Evolutionary conservation across 1,284 basidiomycete genomes (phyloP).

Genomic region (Ceratobasidium theobromae): DNA sequence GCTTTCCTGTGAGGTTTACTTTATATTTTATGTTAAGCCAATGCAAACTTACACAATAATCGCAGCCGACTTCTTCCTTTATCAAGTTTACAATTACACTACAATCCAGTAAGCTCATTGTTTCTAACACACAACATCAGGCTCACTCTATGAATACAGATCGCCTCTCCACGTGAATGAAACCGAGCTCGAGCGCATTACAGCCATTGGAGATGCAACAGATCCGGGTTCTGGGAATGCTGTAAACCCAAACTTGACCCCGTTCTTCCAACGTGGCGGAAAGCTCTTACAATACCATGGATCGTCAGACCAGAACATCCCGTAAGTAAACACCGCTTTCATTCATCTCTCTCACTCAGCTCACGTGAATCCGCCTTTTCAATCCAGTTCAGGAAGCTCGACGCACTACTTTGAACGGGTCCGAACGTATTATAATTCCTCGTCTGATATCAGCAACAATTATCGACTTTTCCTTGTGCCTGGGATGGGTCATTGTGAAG

Average conservation of each 20-base stretch:
- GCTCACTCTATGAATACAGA: not conserved
- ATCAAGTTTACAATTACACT: not conserved
- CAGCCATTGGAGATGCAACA: not conserved
- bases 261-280: not conserved
- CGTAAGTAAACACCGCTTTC: slow-evolving; percentile 17
- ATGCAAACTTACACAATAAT: not conserved
- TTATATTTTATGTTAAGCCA: not conserved
- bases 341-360: not conserved
- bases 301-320: not conserved
- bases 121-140: not conserved
- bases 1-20: not conserved
- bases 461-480: not conserved
- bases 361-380: not conserved
- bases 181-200: not conserved
- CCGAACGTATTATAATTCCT: not conserved
- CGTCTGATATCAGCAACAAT: not conserved
- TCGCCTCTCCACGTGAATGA: not conserved
- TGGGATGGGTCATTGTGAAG: not conserved
- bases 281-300: not conserved
- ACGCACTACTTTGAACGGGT: not conserved
- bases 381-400: not conserved
- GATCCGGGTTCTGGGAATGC: not conserved
- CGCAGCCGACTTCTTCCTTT: not conserved
- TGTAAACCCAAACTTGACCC: not conserved
- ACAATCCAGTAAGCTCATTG: not conserved